Evolutionary conservation across 768 basidiomycete species (phyloP).

Genomic region (Podaxis sp.): DNA sequence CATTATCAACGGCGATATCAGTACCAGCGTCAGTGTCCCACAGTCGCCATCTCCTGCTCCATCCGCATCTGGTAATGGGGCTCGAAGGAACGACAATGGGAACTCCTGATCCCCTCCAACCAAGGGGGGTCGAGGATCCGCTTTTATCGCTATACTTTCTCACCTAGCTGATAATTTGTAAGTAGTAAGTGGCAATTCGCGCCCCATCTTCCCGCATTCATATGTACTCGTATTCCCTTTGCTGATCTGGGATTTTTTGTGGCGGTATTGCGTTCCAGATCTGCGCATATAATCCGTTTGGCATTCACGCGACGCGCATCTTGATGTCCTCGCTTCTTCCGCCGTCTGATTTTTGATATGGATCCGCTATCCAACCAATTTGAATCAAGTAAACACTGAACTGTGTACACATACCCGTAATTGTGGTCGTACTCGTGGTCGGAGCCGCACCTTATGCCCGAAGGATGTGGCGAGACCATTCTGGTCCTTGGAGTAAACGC

Average conservation of each 20-base stretch:
- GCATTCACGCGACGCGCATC: background rate
- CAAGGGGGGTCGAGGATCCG: background rate
- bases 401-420: background rate
- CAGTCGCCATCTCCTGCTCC: slow-evolving; percentile 58
- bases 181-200: background rate
- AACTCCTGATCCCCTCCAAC: slow-evolving; percentile 17
- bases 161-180: background rate
- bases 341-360: background rate
- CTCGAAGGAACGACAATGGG: slow-evolving; percentile 44
- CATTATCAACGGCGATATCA: slow-evolving; percentile 76
- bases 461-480: no score
- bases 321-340: background rate
- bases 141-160: background rate
- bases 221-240: background rate
- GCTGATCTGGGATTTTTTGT: background rate
- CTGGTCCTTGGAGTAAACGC: background rate
- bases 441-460: background rate
- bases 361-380: background rate
- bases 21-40: slow-evolving; percentile 33
- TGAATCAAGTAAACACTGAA: background rate
- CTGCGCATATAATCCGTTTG: background rate
- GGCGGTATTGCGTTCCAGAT: background rate
- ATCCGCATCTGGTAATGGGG: slow-evolving; percentile 28
- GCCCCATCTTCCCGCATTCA: background rate
- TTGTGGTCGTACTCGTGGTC: background rate